Conservation (phyloP, 2,329 filamentous ascomycete species). For the Pseudocercospora fijiensis region DNA sequence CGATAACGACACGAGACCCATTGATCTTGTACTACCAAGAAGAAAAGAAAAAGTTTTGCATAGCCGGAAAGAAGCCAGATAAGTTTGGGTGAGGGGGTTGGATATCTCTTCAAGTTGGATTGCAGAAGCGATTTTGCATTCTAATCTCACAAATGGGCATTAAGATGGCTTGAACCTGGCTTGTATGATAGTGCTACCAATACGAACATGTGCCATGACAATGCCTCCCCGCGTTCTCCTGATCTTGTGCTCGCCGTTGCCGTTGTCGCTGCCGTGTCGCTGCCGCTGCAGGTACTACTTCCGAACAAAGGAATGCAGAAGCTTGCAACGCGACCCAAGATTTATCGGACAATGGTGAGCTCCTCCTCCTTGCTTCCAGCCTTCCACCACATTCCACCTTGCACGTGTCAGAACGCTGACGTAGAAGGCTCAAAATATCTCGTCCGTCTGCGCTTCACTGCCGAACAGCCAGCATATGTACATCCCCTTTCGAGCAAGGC, state of each 20-base stretch:
- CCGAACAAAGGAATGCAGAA: constrained; percentile 1
- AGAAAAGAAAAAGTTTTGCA: constrained; percentile 18
- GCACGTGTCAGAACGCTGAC: not conserved
- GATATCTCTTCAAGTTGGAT: constrained; percentile 9
- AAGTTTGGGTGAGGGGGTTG: constrained; percentile 6
- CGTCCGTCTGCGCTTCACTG: not conserved
- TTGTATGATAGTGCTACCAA: constrained; percentile 20
- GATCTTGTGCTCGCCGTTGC: not conserved
- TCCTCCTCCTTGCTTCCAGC: not conserved
- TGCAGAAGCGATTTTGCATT: constrained; percentile 3
- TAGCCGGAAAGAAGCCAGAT: constrained; percentile 8
- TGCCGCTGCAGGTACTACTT: no score
- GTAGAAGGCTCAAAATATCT: not conserved
- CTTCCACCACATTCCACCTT: not conserved
- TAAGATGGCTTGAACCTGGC: constrained; percentile 1
- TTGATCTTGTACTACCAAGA: constrained; percentile 18
- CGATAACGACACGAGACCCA: constrained; percentile 19
- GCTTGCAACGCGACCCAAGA: not conserved
- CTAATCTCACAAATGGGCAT: constrained; percentile 9
- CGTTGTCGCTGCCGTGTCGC: no score
- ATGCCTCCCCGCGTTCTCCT: not conserved
- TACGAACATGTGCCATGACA: constrained; percentile 11
- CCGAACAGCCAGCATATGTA: not conserved
- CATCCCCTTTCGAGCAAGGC: not conserved
- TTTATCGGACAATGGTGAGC: not conserved